These are phyloP conservation scores for Naganishia sp. DNA, from an alignment of 1,284 basidiomycete genomes.

Conservation along the genomic window DNA sequence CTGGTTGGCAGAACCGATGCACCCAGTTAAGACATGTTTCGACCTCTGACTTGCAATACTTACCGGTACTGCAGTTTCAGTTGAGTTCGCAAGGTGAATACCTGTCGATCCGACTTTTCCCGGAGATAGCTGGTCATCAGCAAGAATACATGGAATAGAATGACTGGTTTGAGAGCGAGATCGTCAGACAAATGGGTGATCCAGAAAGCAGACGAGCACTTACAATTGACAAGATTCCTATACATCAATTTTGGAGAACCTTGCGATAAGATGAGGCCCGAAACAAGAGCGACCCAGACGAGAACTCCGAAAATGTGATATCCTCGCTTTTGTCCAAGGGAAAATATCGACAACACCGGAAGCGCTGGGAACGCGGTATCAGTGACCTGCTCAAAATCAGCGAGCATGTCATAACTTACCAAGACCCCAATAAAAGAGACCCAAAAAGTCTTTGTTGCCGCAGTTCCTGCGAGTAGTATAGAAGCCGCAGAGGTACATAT, in stretches of 20 bases:
- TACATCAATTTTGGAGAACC: slow-evolving; percentile 56
- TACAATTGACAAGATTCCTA: slow-evolving; percentile 48
- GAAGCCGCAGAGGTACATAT: slow-evolving; percentile 46
- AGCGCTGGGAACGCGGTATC: slow-evolving; percentile 59
- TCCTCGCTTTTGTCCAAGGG: slow-evolving; percentile 67
- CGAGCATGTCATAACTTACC: slow-evolving; percentile 17
- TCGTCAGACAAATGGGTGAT: neutral
- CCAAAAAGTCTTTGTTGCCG: slow-evolving; percentile 49
- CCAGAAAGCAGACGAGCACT: slow-evolving; percentile 19
- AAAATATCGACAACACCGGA: slow-evolving; percentile 75
- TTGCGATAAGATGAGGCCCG: slow-evolving; percentile 48
- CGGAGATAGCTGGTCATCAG: slow-evolving; percentile 49
- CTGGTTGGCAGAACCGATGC: slow-evolving; percentile 44
- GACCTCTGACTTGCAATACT: neutral
- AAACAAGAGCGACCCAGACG: slow-evolving; percentile 63
- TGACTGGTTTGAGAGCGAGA: slow-evolving; percentile 36
- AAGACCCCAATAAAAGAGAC: slow-evolving; percentile 58
- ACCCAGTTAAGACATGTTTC: neutral
- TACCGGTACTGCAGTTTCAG: slow-evolving; percentile 66
- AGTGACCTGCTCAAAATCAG: neutral
- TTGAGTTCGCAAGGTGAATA: slow-evolving; percentile 66
- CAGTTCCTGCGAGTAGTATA: slow-evolving; percentile 32
- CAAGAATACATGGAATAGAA: slow-evolving; percentile 50
- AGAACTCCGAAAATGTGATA: slow-evolving; percentile 65
- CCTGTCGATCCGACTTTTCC: slow-evolving; percentile 61